Evolutionary conservation across 2,329 filamentous ascomycete species (phyloP), one percentile per base, ranked within the genome.

Genomic region (Colletotrichum chlorophyti): DNA sequence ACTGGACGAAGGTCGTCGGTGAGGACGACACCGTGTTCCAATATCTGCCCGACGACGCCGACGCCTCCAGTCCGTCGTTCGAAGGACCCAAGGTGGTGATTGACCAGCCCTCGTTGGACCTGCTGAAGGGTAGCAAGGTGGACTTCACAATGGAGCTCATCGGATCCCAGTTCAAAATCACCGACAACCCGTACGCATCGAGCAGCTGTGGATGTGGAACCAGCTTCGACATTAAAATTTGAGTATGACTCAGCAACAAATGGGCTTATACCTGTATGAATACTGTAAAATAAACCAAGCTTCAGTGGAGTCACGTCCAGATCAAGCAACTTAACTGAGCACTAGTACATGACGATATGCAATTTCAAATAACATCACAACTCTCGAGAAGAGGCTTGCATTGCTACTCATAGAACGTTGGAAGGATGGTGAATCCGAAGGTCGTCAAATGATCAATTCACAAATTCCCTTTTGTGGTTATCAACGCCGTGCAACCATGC

Each of bases 141-240:
- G 95, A 99, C 71, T 99, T 93, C 69, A 97, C 93, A 0, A 95
- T 91, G 84, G 95, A 98, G 78, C 79, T 99, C 75, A 97, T 97
- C 69, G 81, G 81, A 10, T 83, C 81, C 2, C 93, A 98, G 76
- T 99, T 99, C 75, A 97, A 96, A 81, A 93, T 99, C 69, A 88
- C 92, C 60, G 93, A 96, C 67, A 99, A 98, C 69, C 95, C 95
- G 0, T 80, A 87, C 35, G 95, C 95, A 5, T 92, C 90, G 57
- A 98, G 93, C 75, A 97, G 91, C 72, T 99, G 95, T 78, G 95
- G 95, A 1, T 99, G 95, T 74, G 95, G 95, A 7, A 97, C 94
- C 14, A 98, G 94, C 72, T 99, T 99, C 75, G 95, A 98, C 76
- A 92, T 98, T 64, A 92, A 93, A 71, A 75, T 84, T 72, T 88